These are phyloP conservation scores for Candida buenavistaensis DNA, from an alignment of 1,139 yeast genomes.

Conservation along the genomic window DNA sequence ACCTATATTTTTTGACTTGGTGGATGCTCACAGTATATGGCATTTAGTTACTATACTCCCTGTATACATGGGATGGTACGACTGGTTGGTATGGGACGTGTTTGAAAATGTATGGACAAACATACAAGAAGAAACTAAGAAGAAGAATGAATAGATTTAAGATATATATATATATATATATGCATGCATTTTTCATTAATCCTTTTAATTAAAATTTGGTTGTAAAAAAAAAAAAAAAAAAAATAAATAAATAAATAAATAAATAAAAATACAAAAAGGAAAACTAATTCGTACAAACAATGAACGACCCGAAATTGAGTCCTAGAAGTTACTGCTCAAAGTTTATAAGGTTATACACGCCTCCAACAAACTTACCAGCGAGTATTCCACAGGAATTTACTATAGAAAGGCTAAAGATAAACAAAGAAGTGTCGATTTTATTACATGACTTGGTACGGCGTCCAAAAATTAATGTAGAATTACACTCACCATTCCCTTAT, in stretches of 20 bases:
- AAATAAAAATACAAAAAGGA: no score
- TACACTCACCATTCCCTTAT: slow-evolving; percentile 2
- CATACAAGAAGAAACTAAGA: slow-evolving; percentile 10
- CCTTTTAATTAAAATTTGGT: no score
- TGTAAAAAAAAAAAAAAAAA: background rate
- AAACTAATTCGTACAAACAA: no score
- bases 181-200: no score
- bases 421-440: slow-evolving; percentile 2
- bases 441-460: slow-evolving; percentile 2
- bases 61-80: slow-evolving; percentile 45
- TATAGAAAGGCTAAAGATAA: slow-evolving; percentile 6
- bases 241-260: background rate
- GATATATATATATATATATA: no score
- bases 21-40: slow-evolving; percentile 96
- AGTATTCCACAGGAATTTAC: slow-evolving; percentile 1
- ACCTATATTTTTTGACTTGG: slow-evolving; percentile 56
- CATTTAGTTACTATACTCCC: slow-evolving; percentile 79
- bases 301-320: no score
- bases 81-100: slow-evolving; percentile 49
- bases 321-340: background rate
- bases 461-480: background rate
- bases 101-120: slow-evolving; percentile 31
- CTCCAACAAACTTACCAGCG: background rate
- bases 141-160: slow-evolving; percentile 13
- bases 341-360: background rate